Evolutionary conservation across 805 yeast species (phyloP), one percentile per base, ranked within the genome.

Genomic region (Myxozyma melibiosi): DNA sequence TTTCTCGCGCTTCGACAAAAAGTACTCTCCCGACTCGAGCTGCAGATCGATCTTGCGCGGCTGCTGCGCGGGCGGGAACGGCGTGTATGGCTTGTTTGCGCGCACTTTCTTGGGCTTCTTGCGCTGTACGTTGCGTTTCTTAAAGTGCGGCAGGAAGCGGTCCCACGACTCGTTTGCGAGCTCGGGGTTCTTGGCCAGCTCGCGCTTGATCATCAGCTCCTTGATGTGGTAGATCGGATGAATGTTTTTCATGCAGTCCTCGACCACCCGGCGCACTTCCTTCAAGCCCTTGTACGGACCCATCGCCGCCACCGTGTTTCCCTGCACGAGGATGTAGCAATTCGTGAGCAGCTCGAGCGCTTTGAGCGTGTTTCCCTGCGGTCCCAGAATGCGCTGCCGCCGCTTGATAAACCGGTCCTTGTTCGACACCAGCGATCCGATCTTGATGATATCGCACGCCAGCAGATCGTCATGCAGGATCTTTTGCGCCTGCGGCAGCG

Each of bases 171-270:
- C 98, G 53, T 88, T 78, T 30, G 96, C 97, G 63, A 94, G 79
- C 67, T 94, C 98, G 9, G 99, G 99, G 68, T 88, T 90, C 76
- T 90, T 88, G 31, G 96, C 89, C 62, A 94, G 78, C 74, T 94
- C 99, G 72, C 94, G 86, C 75, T 91, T 92, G 71, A 94, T 92
- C 99, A 94, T 94, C 61, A 94, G 79, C 73, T 94, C 99, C 45
- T 94, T 94, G 70, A 94, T 92, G 72, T 94, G 92, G 74, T 94
- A 94, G 60, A 94, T 92, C n/a, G 99, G 99, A 71, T 94, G 99
- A 13, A 94, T 80, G 67, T 94, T 94, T 69, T 80, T 84, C 99
- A 94, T 94, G 74, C 98, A 94, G 71, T 94, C 99, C 71, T 92
- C 98, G 39, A 94, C 96, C 33, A 94, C 90, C 69, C 98, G 82